Base-by-base conservation (phyloP, 2,329 filamentous ascomycete genomes). In the Dothistroma pini region DNA sequence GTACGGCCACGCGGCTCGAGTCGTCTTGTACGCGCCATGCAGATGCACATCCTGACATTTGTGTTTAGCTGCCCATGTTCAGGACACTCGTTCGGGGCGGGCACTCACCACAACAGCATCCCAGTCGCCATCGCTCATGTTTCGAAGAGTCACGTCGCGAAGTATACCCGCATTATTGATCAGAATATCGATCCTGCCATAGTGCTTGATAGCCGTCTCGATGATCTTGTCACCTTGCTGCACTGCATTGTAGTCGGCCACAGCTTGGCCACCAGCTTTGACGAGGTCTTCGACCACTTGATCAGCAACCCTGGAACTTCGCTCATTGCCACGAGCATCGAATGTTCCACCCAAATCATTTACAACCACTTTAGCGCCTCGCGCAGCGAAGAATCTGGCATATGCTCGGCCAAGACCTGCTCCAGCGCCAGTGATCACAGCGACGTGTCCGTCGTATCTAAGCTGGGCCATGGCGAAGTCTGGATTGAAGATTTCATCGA, bases 1-100 rank as follows among this genome's bases (percentile, higher is more conserved):
- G 79, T 97, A 89, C 51, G 93, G 93, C 91, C 93, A 97, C n/a
- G 93, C 93, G 61, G 93, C 95, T 84, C 96, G 96, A 74, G 92
- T 93, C 65, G 93, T 87, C 81, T 96, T 96, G 82, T 96, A 97
- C 62, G 93, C 97, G 68, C 93, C 93, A 68, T 90, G 86, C 49
- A 96, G 84, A 77, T 97, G 95, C 56, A 97, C 51, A 22, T 53
- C 51, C 51, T 53, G 19, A 21, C 19, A 16, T 4, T 51, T 12
- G 48, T 12, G 48, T 3, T 29, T 3, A 51, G 48, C 7, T 31
- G 16, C n/a, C 41, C 8, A 11, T 9, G 16, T 4, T 44, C 16
- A 19, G 41, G 3, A 19, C 1, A n/a, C 41, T 9, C n/a, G 41
- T 19, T 6, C 16, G 5, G 8, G 4, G 14, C 16, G 8, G 41